These are phyloP conservation scores for Camelina sativa DNA, from an alignment of 345 rosid species.

Conservation along the genomic window DNA sequence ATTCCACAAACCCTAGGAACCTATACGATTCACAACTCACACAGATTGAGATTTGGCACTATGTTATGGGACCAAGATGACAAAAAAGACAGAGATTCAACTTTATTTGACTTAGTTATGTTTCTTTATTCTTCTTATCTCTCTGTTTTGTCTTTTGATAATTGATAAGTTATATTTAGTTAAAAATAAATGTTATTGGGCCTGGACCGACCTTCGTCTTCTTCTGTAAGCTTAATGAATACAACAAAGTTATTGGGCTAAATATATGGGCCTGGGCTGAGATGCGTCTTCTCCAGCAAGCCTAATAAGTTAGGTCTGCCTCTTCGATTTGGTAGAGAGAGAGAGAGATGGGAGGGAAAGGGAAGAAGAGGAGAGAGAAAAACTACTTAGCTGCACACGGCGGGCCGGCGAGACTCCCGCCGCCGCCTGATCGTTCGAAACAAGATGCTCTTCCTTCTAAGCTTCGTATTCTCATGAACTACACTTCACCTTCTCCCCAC, in stretches of 20 bases:
- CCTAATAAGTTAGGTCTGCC: slow-evolving; percentile 12
- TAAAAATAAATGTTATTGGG: slow-evolving; percentile 3
- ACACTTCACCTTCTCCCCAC: slow-evolving; percentile 45
- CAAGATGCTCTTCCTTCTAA: slow-evolving; percentile 77
- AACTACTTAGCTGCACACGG: slow-evolving; percentile 88
- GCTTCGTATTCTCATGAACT: slow-evolving; percentile 76
- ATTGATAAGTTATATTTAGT: background rate
- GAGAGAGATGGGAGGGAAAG: slow-evolving; percentile 78
- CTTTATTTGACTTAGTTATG: background rate
- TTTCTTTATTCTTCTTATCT: background rate
- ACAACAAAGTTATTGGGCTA: slow-evolving; percentile 8
- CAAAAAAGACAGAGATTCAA: background rate
- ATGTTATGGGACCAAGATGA: slow-evolving; percentile 13
- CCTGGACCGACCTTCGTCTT: background rate
- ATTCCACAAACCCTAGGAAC: slow-evolving; percentile 20
- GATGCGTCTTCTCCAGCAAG: background rate
- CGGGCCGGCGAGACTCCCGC: slow-evolving; percentile 71
- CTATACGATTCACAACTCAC: background rate
- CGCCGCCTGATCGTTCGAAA: slow-evolving; percentile 77
- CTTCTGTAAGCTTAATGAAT: too few species aligned
- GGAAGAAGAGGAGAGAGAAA: slow-evolving; percentile 78
- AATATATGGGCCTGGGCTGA: slow-evolving; percentile 21
- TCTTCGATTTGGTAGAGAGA: slow-evolving; percentile 4
- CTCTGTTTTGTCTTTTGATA: background rate
- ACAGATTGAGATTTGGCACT: background rate